These are phyloP conservation scores for Penicillium lividum DNA, from an alignment of 495 filamentous ascomycete genomes.

Conservation along the genomic window DNA sequence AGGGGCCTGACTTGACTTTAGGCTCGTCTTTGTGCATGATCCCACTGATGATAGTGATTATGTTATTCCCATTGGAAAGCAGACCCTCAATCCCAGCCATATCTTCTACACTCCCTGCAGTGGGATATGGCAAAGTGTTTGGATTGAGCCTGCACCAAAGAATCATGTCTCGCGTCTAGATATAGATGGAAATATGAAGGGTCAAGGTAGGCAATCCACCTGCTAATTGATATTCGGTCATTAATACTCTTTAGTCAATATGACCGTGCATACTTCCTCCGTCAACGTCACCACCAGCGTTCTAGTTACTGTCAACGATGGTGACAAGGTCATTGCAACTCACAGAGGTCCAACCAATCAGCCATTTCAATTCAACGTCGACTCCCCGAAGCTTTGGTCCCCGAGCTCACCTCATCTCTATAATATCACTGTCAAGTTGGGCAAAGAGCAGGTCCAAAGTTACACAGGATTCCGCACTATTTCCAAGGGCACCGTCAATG, in stretches of 20 bases:
- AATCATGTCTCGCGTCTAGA: slow-evolving; percentile 58
- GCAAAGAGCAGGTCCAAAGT: slow-evolving; percentile 54
- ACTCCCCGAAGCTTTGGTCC: slow-evolving; percentile 57
- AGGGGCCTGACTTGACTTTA: slow-evolving; percentile 26
- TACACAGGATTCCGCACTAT: slow-evolving; percentile 71
- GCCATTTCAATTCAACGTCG: slow-evolving; percentile 53
- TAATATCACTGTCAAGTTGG: slow-evolving; percentile 58
- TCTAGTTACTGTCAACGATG: slow-evolving; percentile 45
- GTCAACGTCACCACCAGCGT: slow-evolving; percentile 33
- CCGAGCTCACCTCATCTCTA: slow-evolving; percentile 63
- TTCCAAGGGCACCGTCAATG: slow-evolving; percentile 51
- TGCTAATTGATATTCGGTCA: slow-evolving; percentile 1
- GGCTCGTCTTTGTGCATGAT: slow-evolving; percentile 63
- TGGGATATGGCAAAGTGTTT: slow-evolving; percentile 71
- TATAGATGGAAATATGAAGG: slow-evolving; percentile 58
- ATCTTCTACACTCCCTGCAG: slow-evolving; percentile 71
- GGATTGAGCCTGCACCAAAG: slow-evolving; percentile 60
- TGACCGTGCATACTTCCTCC: slow-evolving; percentile 46
- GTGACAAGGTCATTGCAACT: slow-evolving; percentile 38
- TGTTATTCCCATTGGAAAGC: slow-evolving; percentile 67
- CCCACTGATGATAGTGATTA: slow-evolving; percentile 57
- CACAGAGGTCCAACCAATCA: slow-evolving; percentile 43
- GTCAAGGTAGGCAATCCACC: slow-evolving; percentile 47
- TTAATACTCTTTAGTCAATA: slow-evolving; percentile 43
- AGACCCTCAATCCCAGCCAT: slow-evolving; percentile 56